phyloP scores from a whole-genome alignment of 2,329 filamentous ascomycete species.

The Beauveria rudraprayagi region DNA sequence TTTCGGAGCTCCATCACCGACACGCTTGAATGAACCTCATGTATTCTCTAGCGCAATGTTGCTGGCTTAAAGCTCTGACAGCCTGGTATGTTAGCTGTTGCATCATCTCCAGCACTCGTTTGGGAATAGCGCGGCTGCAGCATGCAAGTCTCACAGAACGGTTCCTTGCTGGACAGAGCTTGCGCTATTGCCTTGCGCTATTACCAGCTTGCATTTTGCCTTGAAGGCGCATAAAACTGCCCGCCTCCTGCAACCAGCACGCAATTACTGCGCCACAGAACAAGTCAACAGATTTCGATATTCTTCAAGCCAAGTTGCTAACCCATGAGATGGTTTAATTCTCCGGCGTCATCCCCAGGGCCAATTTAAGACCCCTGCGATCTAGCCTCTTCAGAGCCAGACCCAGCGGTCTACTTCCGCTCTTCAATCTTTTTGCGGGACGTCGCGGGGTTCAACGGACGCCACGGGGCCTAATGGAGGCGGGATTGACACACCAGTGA shows the following conservation, averaged over 20 bases:
- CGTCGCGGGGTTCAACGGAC: background rate
- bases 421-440: background rate
- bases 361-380: background rate
- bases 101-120: background rate
- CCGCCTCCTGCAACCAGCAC: background rate
- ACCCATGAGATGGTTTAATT: background rate
- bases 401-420: background rate
- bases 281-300: background rate
- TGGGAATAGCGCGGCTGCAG: conserved; percentile 2
- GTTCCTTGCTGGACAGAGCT: background rate
- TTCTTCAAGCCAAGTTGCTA: background rate
- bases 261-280: background rate
- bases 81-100: background rate
- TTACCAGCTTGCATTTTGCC: no score
- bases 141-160: background rate
- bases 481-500: background rate
- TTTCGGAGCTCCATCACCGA: background rate
- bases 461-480: background rate
- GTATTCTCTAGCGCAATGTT: background rate
- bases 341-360: background rate
- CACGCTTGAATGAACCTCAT: background rate
- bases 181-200: background rate
- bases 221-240: background rate
- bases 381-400: background rate
- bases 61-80: background rate